A percentile compares a stretch with the other conserved stretches of the same genome.
Conservation (phyloP, 768 basidiomycete species). For the Russula ochroleuca region DNA sequence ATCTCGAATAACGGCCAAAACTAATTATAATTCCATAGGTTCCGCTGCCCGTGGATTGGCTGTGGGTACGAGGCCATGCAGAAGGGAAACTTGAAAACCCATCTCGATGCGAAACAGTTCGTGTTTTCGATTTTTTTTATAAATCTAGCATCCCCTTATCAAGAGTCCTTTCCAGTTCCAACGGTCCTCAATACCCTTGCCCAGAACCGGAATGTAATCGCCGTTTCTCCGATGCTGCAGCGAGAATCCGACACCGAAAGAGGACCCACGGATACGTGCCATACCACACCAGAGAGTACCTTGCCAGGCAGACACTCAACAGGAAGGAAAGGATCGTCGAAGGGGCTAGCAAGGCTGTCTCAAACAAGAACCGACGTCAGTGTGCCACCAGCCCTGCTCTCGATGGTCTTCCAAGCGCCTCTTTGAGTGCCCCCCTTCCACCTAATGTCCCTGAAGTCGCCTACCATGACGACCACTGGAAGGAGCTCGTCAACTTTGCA, state of each 20-base stretch:
- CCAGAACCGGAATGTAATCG: slow-evolving; percentile 3
- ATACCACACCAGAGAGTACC: slow-evolving; percentile 9
- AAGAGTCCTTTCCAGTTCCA: not conserved
- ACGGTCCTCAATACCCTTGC: not conserved
- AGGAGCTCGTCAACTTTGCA: not conserved
- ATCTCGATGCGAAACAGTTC: slow-evolving; percentile 10
- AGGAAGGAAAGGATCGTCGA: not conserved
- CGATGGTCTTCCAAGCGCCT: not conserved
- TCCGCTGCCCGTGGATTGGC: not conserved
- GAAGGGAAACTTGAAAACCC: slow-evolving; percentile 4
- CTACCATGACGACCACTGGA: slow-evolving; percentile 16
- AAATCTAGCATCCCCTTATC: not conserved
- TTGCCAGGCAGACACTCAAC: not conserved
- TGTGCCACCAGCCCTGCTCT: not conserved
- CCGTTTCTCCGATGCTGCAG: not conserved
- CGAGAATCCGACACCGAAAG: slow-evolving; percentile 16
- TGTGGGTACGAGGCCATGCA: slow-evolving; percentile 14
- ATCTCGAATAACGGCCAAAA: not conserved
- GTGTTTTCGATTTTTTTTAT: not conserved
- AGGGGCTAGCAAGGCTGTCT: not conserved
- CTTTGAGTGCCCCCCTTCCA: not conserved
- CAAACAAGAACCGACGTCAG: not conserved
- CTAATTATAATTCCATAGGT: slow-evolving; percentile 4
- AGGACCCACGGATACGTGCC: slow-evolving; percentile 5
- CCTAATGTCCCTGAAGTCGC: not conserved